A percentile compares a stretch with the other conserved stretches of the same genome.
Conservation (phyloP, 116 monocot species). For the Dioscorea cayenensis region DNA sequence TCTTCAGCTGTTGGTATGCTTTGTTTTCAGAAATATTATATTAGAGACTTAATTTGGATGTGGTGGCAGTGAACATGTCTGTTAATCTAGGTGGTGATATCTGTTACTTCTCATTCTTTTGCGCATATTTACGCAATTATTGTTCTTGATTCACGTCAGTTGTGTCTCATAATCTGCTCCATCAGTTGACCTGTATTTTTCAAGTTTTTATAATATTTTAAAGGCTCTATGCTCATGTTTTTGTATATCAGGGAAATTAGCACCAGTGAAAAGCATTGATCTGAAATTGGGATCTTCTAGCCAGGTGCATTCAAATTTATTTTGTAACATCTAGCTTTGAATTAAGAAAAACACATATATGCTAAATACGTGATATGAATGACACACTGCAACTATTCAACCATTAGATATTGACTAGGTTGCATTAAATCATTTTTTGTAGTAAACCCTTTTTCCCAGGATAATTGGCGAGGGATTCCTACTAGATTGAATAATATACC, state of each 20-base stretch:
- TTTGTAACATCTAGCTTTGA: not conserved
- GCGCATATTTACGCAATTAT: too few relatives aligned
- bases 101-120: too few relatives aligned
- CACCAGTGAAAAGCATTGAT: conserved; percentile 8
- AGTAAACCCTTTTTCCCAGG: conserved; percentile 27
- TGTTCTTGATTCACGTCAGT: too few relatives aligned
- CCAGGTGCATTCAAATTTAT: conserved; percentile 15
- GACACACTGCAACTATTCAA: not conserved
- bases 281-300: conserved; percentile 9
- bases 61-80: too few relatives aligned
- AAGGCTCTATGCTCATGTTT: not conserved
- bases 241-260: conserved; percentile 21
- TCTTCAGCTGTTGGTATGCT: too few relatives aligned
- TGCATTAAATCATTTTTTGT: conserved; percentile 2
- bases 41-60: too few relatives aligned
- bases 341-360: not conserved
- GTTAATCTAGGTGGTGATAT: too few relatives aligned
- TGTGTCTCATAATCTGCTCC: not conserved
- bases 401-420: not conserved
- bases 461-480: conserved; percentile 93
- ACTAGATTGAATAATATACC: conserved; percentile 92
- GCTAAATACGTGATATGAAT: not conserved
- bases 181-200: not conserved
- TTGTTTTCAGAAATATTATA: too few relatives aligned
- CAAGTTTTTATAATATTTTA: not conserved